Base-by-base conservation (phyloP, 768 basidiomycete species). In the Suillus fuscotomentosus region DNA sequence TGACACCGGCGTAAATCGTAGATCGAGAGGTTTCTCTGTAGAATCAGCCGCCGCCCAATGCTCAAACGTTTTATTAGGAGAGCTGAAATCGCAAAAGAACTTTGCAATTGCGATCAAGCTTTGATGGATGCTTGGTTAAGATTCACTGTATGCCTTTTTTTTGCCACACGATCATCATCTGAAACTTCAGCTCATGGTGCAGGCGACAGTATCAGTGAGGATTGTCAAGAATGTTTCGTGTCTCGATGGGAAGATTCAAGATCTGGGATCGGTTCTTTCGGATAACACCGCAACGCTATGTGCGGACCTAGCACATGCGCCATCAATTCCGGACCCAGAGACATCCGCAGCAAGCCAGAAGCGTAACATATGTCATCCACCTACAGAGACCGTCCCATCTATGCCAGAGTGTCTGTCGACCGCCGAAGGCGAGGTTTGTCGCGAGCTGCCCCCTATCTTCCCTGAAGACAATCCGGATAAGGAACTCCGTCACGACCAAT, bases 41-140 rank as follows among this genome's bases (percentile, higher is more conserved):
- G 64, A 87, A 85, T 67, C 86, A 92, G 68, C 77, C 81, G 84
- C 51, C 78, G 90, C 1, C 89, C 92, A 0, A 93, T 92, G 77
- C 76, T 94, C 66, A 91, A 91, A 74, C 82, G 91, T 4, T 94
- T 91, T 70, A 81, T 94, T 45, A 87, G 87, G 71, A 84, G 90
- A 48, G 88, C 90, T 43, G 90, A 93, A 67, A 88, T 88, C 36
- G 70, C 81, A 17, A 76, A 78, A 3, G 82, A 84, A 41, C 84
- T 92, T 47, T 70, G 73, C 0, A 75, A 71, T 4, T 88, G 87
- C 60, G 83, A 87, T 62, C 77, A 82, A 14, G 78, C 78, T 2
- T 77, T 92, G 34, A 77, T 78, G 41, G 84, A 88, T 43, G 84
- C 85, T 13, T 54, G 53, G 53, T 31, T 54, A 3, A 54, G 53